Conservation (phyloP, 805 yeast genomes). For the Pichia manshurica region DNA sequence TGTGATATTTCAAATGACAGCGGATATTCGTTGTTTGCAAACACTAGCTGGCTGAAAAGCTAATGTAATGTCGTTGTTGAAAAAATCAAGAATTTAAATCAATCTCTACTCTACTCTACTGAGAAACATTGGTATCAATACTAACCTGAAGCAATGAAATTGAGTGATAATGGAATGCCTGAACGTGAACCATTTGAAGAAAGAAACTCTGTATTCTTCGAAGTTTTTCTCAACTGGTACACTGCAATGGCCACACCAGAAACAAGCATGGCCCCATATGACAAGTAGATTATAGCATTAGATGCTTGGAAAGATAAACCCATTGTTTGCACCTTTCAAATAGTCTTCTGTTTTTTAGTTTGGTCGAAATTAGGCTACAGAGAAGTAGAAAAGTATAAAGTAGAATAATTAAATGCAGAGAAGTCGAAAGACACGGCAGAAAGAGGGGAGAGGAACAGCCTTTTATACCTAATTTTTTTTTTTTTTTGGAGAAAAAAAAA, state of each 20-base stretch:
- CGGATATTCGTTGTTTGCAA: no score
- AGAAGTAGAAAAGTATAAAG: no score
- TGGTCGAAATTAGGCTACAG: no score
- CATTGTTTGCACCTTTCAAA: no score
- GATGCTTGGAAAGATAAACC: conserved; percentile 42
- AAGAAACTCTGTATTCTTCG: conserved; percentile 45
- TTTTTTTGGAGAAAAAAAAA: background rate
- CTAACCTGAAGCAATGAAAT: conserved; percentile 87
- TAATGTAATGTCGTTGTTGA: conserved; percentile 6
- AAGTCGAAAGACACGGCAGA: background rate
- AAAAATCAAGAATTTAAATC: conserved; percentile 2
- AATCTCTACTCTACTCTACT: background rate
- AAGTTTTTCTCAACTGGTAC: conserved; percentile 39
- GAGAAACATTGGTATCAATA: conserved; percentile 26
- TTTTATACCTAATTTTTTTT: no score
- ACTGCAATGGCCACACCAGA: conserved; percentile 55
- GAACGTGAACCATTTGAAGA: conserved; percentile 76
- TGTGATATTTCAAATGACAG: no score
- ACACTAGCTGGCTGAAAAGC: no score
- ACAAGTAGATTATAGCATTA: conserved; percentile 57
- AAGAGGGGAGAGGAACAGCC: background rate
- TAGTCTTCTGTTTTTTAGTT: no score
- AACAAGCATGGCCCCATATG: conserved; percentile 50
- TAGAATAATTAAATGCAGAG: no score
- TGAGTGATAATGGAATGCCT: conserved; percentile 76